Evolutionary conservation across 139 green algal species (phyloP), one percentile per base, ranked within the genome.

Genomic region (Yamagishiella unicocca): DNA sequence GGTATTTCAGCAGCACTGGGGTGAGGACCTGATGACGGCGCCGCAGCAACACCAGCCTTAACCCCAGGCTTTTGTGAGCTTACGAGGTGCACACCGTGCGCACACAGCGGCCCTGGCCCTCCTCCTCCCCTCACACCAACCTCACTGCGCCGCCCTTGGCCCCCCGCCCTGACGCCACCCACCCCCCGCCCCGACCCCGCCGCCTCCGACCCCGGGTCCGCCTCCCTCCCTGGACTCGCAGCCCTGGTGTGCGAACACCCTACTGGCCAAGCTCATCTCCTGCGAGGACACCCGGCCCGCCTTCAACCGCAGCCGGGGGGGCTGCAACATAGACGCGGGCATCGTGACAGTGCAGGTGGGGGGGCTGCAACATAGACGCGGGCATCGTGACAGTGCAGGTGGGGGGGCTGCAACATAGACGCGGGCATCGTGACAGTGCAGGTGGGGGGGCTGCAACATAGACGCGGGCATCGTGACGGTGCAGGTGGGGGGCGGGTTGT

Each of bases 311-410:
- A 43, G 50, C 27, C 46, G 82, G 14, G 82, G 82, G 35, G 82
- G 82, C 38, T 81, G 68, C 82, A 87, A 87, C 82, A 58, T 87
- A 0, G 82, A 87, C 67, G 80, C 45, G 29, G 80, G 64, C 1
- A 53, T 77, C 3, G 7, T 86, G 2, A 21, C 62, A 1, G 64
- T 86, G 43, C 80, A 86, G 80, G 80, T 85, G 38, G 55, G 77
- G 33, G 10, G 55, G 54, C 22, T 40, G 64, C 27, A 21, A 29
- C 64, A 72, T 72, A 12, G 2, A 33, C 25, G 33, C 27, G 29
- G 31, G 2, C 31, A 6, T 21, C 10, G 24, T 74, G 2, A 29
- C 3, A 8, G 37, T n/a, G n/a, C n/a, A n/a, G n/a, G 31, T 74
- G 66, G 21, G 31, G 31, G 66, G 21, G 66, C 4, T 73, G 8